A percentile compares a stretch with the other conserved stretches of the same genome.
These are phyloP conservation scores for Penstemon davidsonii DNA, from an alignment of 257 asterid genomes.

Conservation along the genomic window DNA sequence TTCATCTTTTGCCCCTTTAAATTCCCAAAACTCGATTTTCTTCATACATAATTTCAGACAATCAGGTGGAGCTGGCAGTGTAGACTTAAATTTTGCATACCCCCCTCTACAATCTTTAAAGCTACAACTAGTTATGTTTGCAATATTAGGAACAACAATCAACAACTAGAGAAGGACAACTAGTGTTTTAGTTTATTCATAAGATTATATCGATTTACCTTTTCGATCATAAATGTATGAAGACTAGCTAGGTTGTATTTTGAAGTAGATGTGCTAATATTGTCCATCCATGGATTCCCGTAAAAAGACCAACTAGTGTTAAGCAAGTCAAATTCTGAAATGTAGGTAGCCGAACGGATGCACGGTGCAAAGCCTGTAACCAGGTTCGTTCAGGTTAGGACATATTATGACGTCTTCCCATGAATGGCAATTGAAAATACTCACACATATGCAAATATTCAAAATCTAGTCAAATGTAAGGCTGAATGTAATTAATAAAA, in stretches of 20 bases:
- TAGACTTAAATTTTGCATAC: not conserved
- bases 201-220: not conserved
- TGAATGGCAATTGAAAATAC: too few relatives aligned
- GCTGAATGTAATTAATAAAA: not conserved
- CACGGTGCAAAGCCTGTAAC: not conserved
- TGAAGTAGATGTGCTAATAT: not conserved
- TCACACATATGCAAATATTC: too few relatives aligned
- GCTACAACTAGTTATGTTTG: too few relatives aligned
- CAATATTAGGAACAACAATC: too few relatives aligned
- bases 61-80: not conserved
- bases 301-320: not conserved
- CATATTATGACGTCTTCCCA: not conserved
- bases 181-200: not conserved
- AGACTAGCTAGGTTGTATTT: slow-evolving; percentile 1
- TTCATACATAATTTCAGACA: not conserved
- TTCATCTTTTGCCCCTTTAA: slow-evolving; percentile 5
- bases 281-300: not conserved
- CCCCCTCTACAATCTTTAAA: not conserved
- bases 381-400: not conserved
- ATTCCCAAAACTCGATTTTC: slow-evolving; percentile 12
- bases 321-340: slow-evolving; percentile 3
- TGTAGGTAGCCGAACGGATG: not conserved
- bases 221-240: not conserved
- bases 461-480: not conserved
- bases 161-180: not conserved